Evolutionary conservation across 2,329 filamentous ascomycete species (phyloP), one percentile per base, ranked within the genome.

Genomic region (Chrysosphaeria jannelii): DNA sequence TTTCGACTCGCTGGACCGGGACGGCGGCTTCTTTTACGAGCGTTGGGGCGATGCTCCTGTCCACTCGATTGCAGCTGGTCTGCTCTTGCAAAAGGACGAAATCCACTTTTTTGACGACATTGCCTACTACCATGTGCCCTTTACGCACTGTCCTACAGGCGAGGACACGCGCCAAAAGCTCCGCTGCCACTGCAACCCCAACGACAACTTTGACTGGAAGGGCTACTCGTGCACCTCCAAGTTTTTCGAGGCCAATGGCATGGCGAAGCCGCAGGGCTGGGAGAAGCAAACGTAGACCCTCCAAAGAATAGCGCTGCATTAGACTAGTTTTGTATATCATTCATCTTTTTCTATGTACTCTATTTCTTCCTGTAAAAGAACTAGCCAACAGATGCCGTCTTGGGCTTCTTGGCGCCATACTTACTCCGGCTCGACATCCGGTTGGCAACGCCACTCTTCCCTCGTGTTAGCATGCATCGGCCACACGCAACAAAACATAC

Each of bases 31-130:
- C 58, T 97, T 90, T 45, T 97, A 97, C 40, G 85, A 97, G 49
- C 57, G 85, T 35, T 97, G 85, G 85, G 31, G 31, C 11, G 31
- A 97, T 46, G 85, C 85, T 5, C 85, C 85, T 0, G 76, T 97
- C 5, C 85, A 97, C 50, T 91, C 81, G n/a, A 91, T 97, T 34
- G 85, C 75, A 9, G 85, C 85, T 3, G 59, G 59, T 29, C 50
- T 97, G 19, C 58, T 93, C 44, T 55, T 97, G 32, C 68, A 72
- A 45, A 91, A 89, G 51, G 71, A 85, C 23, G 67, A 97, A 43
- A 65, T 97, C 30, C 85, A 97, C 45, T 97, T 97, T 53, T 97
- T 93, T 54, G 75, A 97, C 45, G 81, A 97, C 39, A 97, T 97
- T 37, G 81, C 75, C 28, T 97, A 97, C 48, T 91, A 78, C 47